Evolutionary conservation across 2,329 filamentous ascomycete genomes (phyloP), one percentile per base, ranked within the genome.

Genomic region (Curvularia sp.): DNA sequence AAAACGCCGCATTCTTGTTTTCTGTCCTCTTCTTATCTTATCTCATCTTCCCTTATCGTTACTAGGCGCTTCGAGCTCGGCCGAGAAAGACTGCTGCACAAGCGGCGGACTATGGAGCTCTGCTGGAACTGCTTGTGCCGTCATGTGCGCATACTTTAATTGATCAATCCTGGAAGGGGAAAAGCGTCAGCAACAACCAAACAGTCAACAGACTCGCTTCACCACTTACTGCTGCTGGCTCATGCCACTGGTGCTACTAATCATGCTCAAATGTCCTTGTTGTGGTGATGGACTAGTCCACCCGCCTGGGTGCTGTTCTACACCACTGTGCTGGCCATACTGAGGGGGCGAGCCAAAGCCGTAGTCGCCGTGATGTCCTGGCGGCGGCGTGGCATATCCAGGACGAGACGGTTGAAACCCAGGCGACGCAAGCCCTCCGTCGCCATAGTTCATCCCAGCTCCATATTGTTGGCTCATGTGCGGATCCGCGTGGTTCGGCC

Each of bases 81-180:
- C 68, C 10, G 66, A 57, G 42, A 69, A 73, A 15, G 49, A 53
- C 34, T 70, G 60, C 46, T 69, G 63, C 27, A 55, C 63, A 18
- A 64, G 65, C 34, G 60, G 43, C 8, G 71, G 69, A 23, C 64
- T 68, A 23, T 65, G 66, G 54, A 75, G 48, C 41, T 74, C 72
- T 39, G 53, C 63, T 30, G 59, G 46, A 9, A 28, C 48, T n/a
- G 53, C 50, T 18, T 57, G 51, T 38, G 50, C 32, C 32, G 46
- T 50, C 49, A 51, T 52, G 19, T 63, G 59, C 5, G 49, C 61
- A n/a, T 67, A 59, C 49, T 71, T 70, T 12, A 65, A 47, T 32
- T 72, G 65, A 4, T 66, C 59, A 32, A 72, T 59, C 41, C 70
- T 73, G 23, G 5, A 4, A 7, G 21, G 10, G 2, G 6, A 19